Conservation (phyloP, 306 rosid species). For the Cicer bijugum region DNA sequence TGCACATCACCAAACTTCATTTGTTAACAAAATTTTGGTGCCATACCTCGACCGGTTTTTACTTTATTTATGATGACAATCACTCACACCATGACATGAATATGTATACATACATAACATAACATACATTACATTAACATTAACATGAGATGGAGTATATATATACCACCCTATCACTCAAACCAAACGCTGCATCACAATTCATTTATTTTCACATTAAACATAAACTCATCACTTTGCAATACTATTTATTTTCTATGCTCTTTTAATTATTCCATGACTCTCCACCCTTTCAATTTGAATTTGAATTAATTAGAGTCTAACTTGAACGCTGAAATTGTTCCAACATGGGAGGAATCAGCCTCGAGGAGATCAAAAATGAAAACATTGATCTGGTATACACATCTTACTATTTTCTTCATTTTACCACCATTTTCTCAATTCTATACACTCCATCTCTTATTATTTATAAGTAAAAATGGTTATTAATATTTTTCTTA, state of each 20-base stretch:
- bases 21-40: not conserved
- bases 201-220: not conserved
- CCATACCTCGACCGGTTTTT: slow-evolving; percentile 12
- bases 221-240: not conserved
- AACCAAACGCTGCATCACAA: slow-evolving; percentile 25
- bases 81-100: not conserved
- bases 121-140: not conserved
- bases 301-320: not conserved
- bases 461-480: too few species aligned
- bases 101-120: not conserved
- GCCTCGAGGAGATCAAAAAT: slow-evolving; percentile 88
- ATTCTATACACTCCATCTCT: too few species aligned
- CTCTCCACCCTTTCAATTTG: not conserved
- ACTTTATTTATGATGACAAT: not conserved
- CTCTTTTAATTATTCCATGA: not conserved
- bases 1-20: not conserved
- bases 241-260: not conserved
- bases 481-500: too few species aligned
- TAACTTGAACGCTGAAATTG: not conserved
- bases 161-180: not conserved
- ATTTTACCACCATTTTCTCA: not conserved
- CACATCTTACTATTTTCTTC: not conserved
- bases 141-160: not conserved
- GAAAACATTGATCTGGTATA: slow-evolving; percentile 89
- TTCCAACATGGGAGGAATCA: slow-evolving; percentile 61